Evolutionary conservation across 305 asterid genomes (phyloP).

Genomic region (Nicotiana rustica): DNA sequence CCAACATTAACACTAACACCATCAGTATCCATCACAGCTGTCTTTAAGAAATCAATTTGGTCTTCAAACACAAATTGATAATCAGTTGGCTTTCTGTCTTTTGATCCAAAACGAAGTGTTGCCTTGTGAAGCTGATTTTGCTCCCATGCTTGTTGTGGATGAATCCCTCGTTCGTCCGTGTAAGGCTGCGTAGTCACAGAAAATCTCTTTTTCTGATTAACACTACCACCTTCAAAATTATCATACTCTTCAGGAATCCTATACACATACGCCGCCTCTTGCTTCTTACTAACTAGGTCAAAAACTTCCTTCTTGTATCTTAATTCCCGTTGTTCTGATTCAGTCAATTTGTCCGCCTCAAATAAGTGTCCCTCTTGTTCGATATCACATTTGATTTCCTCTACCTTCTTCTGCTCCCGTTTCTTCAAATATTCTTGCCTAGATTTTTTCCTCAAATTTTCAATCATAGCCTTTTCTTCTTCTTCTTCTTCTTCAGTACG

Average conservation of each 20-base stretch:
- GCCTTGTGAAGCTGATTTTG: slow-evolving; percentile 71
- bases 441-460: slow-evolving; percentile 53
- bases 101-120: slow-evolving; percentile 65
- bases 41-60: slow-evolving; percentile 73
- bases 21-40: slow-evolving; percentile 54
- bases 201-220: slow-evolving; percentile 65
- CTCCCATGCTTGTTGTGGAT: slow-evolving; percentile 78
- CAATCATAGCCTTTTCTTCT: neutral
- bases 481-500: neutral
- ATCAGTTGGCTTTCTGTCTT: slow-evolving; percentile 58
- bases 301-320: slow-evolving; percentile 56
- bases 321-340: slow-evolving; percentile 52
- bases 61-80: slow-evolving; percentile 70
- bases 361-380: slow-evolving; percentile 67
- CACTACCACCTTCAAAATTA: slow-evolving; percentile 51
- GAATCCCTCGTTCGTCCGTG: slow-evolving; percentile 46
- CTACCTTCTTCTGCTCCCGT: slow-evolving; percentile 66
- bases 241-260: slow-evolving; percentile 71
- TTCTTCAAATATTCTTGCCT: slow-evolving; percentile 75
- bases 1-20: neutral
- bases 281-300: slow-evolving; percentile 64
- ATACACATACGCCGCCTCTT: slow-evolving; percentile 63
- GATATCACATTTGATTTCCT: slow-evolving; percentile 64
- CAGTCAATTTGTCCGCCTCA: slow-evolving; percentile 59
- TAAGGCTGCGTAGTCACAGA: slow-evolving; percentile 60